Base-by-base conservation (phyloP, 1,284 basidiomycete species). In the Waitea zeae region DNA sequence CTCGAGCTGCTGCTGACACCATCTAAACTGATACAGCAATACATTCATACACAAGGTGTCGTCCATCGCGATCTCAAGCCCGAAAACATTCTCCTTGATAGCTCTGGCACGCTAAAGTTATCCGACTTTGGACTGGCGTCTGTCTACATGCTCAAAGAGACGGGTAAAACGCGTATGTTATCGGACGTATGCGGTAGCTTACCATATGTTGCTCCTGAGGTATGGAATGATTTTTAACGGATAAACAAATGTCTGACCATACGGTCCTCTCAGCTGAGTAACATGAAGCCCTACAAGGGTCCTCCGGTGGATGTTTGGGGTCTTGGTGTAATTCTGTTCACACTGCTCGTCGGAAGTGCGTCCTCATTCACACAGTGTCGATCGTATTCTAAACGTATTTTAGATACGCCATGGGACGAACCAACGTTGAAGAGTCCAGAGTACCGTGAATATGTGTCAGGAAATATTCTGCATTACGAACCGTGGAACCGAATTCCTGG, bases 351-450 rank as follows among this genome's bases (percentile, higher is more conserved):
- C 3, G 93, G 93, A 34, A 97, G 90, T 92, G 51, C 45, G 87
- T 68, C 5, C 13, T 26, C n/a, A n/a, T n/a, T n/a, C n/a, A 30
- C 3, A 17, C n/a, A n/a, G n/a, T n/a, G n/a, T n/a, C n/a, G n/a
- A n/a, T n/a, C n/a, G n/a, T n/a, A n/a, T n/a, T n/a, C n/a, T n/a
- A n/a, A n/a, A n/a, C n/a, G n/a, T n/a, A n/a, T n/a, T 6, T n/a
- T 26, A 95, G 89, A 95, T 50, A 97, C 93, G 0, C 95, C 93
- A 1, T 98, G 93, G 93, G 93, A 97, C 49, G 84, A 95, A 49
- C 90, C 93, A 3, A 89, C 89, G 0, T 49, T 55, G 1, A 62
- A 65, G 14, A 87, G 82, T 41, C 68, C 72, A 2, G 93, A 98
- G 53, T 98, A 73, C 51, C 51, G 57, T 17, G 69, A 73, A 5